Base-by-base conservation (phyloP, 2,329 filamentous ascomycete genomes). In the Thelonectria blattea region DNA sequence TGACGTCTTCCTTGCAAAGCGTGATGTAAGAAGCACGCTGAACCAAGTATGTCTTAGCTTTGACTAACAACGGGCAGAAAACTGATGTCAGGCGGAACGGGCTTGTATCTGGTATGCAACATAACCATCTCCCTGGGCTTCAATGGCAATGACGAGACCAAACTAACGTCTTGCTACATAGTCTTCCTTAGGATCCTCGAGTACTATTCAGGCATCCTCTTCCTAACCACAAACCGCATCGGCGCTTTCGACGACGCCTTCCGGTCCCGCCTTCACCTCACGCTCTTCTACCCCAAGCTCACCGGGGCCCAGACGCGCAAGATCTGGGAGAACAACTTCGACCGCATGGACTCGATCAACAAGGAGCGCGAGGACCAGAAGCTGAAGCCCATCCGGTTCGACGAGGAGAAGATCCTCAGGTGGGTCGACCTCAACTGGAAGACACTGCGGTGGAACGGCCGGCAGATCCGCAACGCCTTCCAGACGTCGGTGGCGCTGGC, bases 401-500 rank as follows among this genome's bases (percentile, higher is more conserved):
- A 60, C 22, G 30, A 32, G n/a, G 17, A 60, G 5, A 20, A 37
- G 18, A 20, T 60, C 17, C 41, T 60, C 4, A 11, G 18, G 3
- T 60, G 56, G 20, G 52, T 48, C 17, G 20, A 56, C 22, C n/a
- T 43, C 3, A 52, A 60, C 30, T 56, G 34, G 42, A 43, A 45
- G 11, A 49, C 22, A 48, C 32, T 14, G 32, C 45, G 6, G 2
- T 62, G 60, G 56, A 62, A 62, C 30, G 52, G 55, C 27, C 41
- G 60, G 7, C 60, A 62, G 37, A 52, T 62, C 14, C 56, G 60
- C 3, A 62, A 62, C 14, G 60, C 56, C 30, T 58, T 62, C 27
- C 55, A 62, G 39, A 24, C 45, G 14, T 51, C 60, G 5, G 41
- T 62, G 14, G 51, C 60, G 20, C 51, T 62, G 0, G 51, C 46